A percentile compares a stretch with the other conserved stretches of the same genome.
Evolutionary conservation across 2,329 filamentous ascomycete species (phyloP).

Genomic region (Hyphodiscus sp.): DNA sequence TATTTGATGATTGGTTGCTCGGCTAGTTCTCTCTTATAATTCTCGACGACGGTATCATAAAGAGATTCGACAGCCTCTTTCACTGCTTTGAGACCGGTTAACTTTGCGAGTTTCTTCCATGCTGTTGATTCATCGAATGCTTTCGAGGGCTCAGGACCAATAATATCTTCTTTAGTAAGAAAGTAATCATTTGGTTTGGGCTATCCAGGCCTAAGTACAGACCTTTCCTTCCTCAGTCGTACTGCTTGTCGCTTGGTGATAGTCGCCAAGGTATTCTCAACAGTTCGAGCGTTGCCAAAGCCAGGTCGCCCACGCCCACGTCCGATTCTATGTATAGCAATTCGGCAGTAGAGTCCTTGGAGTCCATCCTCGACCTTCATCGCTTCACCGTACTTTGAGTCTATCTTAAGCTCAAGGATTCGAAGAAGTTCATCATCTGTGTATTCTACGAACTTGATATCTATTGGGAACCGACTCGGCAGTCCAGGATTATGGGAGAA

Average conservation of each 20-base stretch:
- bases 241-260: conserved; percentile 54
- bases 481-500: conserved; percentile 69
- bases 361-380: conserved; percentile 57
- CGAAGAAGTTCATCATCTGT: conserved; percentile 53
- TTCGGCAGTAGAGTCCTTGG: conserved; percentile 55
- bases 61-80: conserved; percentile 54
- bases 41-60: conserved; percentile 54
- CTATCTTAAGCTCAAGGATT: conserved; percentile 52
- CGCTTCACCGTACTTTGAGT: conserved; percentile 42
- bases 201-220: conserved; percentile 18
- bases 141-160: conserved; percentile 58
- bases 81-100: conserved; percentile 56
- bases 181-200: conserved; percentile 54
- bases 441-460: conserved; percentile 65
- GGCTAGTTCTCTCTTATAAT: conserved; percentile 58
- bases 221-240: conserved; percentile 44
- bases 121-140: conserved; percentile 46
- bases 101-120: conserved; percentile 49
- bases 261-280: conserved; percentile 53
- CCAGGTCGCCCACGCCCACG: conserved; percentile 55
- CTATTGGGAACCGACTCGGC: conserved; percentile 59
- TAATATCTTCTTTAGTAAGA: conserved; percentile 60
- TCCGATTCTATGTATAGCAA: conserved; percentile 56
- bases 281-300: conserved; percentile 65
- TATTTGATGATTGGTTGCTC: conserved; percentile 55